Evolutionary conservation across 2,329 filamentous ascomycete genomes (phyloP), one percentile per base, ranked within the genome.

Genomic region (Aspergillus latus): DNA sequence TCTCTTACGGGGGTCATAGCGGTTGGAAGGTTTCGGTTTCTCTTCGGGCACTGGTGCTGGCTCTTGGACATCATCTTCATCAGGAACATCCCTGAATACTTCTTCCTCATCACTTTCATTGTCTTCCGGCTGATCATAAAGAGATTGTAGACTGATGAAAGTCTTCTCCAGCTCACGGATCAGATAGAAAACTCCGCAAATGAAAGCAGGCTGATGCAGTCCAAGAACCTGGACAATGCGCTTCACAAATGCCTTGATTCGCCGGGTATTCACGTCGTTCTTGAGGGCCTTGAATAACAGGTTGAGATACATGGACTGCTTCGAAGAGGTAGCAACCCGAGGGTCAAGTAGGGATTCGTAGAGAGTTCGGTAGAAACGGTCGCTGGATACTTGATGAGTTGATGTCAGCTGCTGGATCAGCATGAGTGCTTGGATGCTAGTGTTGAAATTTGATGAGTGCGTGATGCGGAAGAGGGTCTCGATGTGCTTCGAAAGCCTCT

Each of bases 391-490:
- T 66, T 92, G 88, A 70, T 94, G 91, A 2, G 87, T 84, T 1
- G 86, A 81, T 0, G 92, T 90, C 29, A 99, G 83, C 72, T 97
- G 94, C 71, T 97, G 94, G 63, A 99, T 95, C 47, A 99, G 80
- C 77, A 96, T 88, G 62, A 99, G 83, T 34, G 94, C 93, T 74
- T 99, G 94, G 37, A 99, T 90, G 70, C 92, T 94, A 0, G 94
- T 99, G 76, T 97, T 99, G 82, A 99, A 97, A 74, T 99, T 99
- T 55, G 93, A 91, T 0, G 93, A 97, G 75, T 99, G 94, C 0
- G 94, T 96, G 67, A 99, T 94, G 66, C 86, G 88, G 82, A 97
- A 99, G 28, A 99, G 82, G 2, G 93, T 97, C 70, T 97, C 89
- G 56, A 99, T 84, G 68, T 99, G 93, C 57, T 88, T 86, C 68